phyloP scores from a whole-genome alignment of 768 basidiomycete species.

The Trichaptum fuscoviolaceum region DNA sequence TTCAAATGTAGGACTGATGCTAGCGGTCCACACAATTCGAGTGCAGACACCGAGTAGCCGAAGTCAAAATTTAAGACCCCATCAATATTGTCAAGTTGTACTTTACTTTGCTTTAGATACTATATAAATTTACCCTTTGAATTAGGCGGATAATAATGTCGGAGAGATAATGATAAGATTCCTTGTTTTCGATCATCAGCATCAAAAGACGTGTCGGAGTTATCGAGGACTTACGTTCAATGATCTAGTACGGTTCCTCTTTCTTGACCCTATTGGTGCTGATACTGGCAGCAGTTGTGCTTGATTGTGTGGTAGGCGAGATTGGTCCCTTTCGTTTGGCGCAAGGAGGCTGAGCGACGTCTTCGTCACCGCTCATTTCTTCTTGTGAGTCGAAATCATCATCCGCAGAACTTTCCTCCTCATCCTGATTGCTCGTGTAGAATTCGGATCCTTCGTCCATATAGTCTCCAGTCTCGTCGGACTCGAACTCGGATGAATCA shows the following conservation, averaged over 20 bases:
- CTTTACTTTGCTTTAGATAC: neutral
- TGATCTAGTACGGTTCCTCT: neutral
- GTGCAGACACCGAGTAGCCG: too few species aligned
- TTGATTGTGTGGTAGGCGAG: neutral
- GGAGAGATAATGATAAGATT: neutral
- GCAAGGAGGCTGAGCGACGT: neutral
- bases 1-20: too few species aligned
- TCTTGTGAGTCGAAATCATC: neutral
- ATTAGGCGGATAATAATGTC: neutral
- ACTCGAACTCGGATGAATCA: neutral
- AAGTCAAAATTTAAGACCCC: too few species aligned
- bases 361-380: neutral
- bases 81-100: neutral
- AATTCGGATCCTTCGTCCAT: neutral
- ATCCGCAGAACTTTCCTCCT: conserved; percentile 5
- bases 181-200: neutral
- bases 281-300: neutral
- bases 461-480: neutral
- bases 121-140: neutral
- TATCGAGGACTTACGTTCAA: neutral
- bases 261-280: neutral
- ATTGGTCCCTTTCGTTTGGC: neutral
- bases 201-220: neutral
- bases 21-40: too few species aligned
- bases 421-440: neutral